Evolutionary conservation across 2,329 filamentous ascomycete species (phyloP), one percentile per base, ranked within the genome.

Genomic region (Cytospora mali): DNA sequence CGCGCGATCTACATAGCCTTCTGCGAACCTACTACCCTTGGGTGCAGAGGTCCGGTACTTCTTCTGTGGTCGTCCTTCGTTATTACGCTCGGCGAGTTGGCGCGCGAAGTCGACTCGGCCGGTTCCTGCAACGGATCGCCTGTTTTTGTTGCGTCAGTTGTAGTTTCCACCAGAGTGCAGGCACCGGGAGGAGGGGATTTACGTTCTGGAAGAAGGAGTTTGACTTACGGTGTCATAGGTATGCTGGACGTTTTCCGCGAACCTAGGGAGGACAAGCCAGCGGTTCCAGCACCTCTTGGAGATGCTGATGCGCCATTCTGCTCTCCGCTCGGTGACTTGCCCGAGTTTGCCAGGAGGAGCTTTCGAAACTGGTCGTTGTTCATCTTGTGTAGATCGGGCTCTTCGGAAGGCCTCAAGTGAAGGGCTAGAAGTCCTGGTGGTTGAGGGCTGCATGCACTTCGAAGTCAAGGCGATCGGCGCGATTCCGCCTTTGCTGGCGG

Each of bases 291-390:
- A 69, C 64, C 69, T 68, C 66, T 58, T 69, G 71, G 16, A 0
- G 70, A 48, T 5, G 71, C 74, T 18, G 83, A 80, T 55, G 78
- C 72, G 66, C 79, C 82, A 80, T 84, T 75, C 72, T 75, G 76
- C 64, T 74, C 62, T 68, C 75, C 64, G 66, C 69, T 60, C 21
- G 73, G 69, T 31, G 75, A 66, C 64, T 80, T 80, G 61, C 75
- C 71, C 7, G 80, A 72, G 64, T 80, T 81, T 48, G 75, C 75
- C 52, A 88, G 80, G 25, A 97, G 76, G 7, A 98, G 84, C 67
- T 90, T 89, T 60, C 95, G 89, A 72, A 99, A 99, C 71, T 97
- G 92, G 50, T 93, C 87, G 81, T 98, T 98, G 75, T 98, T 96
- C 95, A 99, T 98, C 6, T 57, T 59, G 52, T n/a, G 21, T 18